Conservation (phyloP, 495 filamentous ascomycete genomes). For the Staphylotrichum tortipilum region DNA sequence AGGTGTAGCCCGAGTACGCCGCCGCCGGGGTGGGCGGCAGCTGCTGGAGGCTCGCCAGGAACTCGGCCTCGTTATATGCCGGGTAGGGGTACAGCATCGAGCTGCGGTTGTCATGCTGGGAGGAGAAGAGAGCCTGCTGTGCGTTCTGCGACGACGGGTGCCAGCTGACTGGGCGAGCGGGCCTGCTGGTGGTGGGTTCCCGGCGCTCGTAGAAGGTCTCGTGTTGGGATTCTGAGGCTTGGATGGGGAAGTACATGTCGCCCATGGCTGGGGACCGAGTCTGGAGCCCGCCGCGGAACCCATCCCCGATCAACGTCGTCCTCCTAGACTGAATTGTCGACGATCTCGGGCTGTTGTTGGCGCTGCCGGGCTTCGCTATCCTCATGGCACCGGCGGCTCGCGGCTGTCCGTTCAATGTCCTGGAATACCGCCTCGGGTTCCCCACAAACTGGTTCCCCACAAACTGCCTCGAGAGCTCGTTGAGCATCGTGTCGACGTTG, state of each 20-base stretch:
- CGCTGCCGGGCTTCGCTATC: slow-evolving; percentile 59
- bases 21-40: slow-evolving; percentile 32
- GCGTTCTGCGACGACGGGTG: slow-evolving; percentile 47
- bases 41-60: slow-evolving; percentile 29
- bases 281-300: slow-evolving; percentile 25
- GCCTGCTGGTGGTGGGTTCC: slow-evolving; percentile 27
- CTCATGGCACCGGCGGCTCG: slow-evolving; percentile 39
- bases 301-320: slow-evolving; percentile 48
- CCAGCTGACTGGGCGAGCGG: slow-evolving; percentile 66
- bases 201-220: slow-evolving; percentile 24
- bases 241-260: slow-evolving; percentile 25
- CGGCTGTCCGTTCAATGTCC: slow-evolving; percentile 34
- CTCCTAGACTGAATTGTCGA: slow-evolving; percentile 39
- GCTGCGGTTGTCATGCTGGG: slow-evolving; percentile 19
- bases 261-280: slow-evolving; percentile 28
- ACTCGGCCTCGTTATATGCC: slow-evolving; percentile 29
- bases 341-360: slow-evolving; percentile 60
- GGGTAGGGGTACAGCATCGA: slow-evolving; percentile 22
- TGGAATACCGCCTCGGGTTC: slow-evolving; percentile 34
- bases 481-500: slow-evolving; percentile 25
- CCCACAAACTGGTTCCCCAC: slow-evolving; percentile 28
- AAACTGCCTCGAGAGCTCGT: slow-evolving; percentile 33
- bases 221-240: slow-evolving; percentile 20
- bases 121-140: slow-evolving; percentile 15
- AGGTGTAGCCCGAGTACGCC: slow-evolving; percentile 39